Evolutionary conservation across 2,329 filamentous ascomycete genomes (phyloP), one percentile per base, ranked within the genome.

Genomic region (Neofusicoccum parvum): DNA sequence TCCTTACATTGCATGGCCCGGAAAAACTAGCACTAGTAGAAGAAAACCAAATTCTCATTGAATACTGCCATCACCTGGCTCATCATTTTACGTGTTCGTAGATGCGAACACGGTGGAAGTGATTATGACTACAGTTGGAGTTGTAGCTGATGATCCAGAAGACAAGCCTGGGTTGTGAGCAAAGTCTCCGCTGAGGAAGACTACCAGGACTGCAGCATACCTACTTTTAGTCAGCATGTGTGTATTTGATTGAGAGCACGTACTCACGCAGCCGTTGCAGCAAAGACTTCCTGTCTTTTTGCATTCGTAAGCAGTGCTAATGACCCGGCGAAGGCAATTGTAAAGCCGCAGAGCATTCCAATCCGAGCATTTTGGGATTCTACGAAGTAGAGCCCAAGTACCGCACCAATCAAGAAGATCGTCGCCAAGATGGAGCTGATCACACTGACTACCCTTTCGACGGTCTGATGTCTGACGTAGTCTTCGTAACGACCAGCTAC

Each of bases 301-400:
- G 59, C 53, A 62, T 63, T 66, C 36, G 60, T 68, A 23, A 69
- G 48, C 6, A 65, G 12, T 20, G 66, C 62, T 56, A 67, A 54
- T 11, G 45, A 58, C 17, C 43, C 51, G 5, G 66, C 65, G 43
- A 69, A 69, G 10, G 66, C 62, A 41, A 65, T 12, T 7, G 64
- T 39, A 51, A 62, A 48, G 50, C 69, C 65, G 41, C 66, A 50
- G 5, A 70, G n/a, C 60, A 69, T 51, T 51, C 68, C n/a, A 14
- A 67, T 12, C 66, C 66, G 41, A 36, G 45, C 12, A 41, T 65
- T 37, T 54, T 67, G 34, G 64, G 66, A 32, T 41, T 66, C 41
- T 48, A 71, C 69, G 64, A 69, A 48, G 50, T 70, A 23, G 46
- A 71, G 54, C 63, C 68, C 5, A 20, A 70, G 20, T 49, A 70